A percentile compares a stretch with the other conserved stretches of the same genome.
These are phyloP conservation scores for Inga laurina DNA, from an alignment of 306 rosid genomes.

Conservation along the genomic window DNA sequence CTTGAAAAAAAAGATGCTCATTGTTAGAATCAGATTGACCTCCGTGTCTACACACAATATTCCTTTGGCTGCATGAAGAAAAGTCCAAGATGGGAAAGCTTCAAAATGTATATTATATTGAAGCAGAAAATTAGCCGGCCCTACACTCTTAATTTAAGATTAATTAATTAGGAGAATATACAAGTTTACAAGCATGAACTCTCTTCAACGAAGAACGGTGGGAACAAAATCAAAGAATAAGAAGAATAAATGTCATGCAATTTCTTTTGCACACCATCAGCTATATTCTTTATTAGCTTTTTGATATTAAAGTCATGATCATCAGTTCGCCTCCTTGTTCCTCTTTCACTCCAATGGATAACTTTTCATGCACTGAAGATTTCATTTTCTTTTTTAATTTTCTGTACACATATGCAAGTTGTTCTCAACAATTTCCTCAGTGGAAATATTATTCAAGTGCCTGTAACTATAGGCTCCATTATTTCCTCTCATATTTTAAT, in stretches of 20 bases:
- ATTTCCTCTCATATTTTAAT: background rate
- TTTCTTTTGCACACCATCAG: too few relatives aligned
- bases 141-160: background rate
- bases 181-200: background rate
- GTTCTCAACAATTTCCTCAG: slow-evolving; percentile 1
- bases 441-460: background rate
- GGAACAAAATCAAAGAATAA: background rate
- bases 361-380: background rate
- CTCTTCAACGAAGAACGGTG: background rate
- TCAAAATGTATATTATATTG: background rate
- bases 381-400: background rate
- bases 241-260: too few relatives aligned
- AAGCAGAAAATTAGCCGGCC: background rate
- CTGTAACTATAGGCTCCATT: background rate
- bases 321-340: background rate
- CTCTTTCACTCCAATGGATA: background rate
- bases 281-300: too few relatives aligned
- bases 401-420: background rate
- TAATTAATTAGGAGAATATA: background rate
- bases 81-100: background rate
- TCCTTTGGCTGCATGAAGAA: background rate
- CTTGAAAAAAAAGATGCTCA: slow-evolving; percentile 1
- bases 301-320: background rate
- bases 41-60: background rate
- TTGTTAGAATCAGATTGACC: background rate